Conservation (phyloP, 768 basidiomycete genomes). For the Lactarius sp. region DNA sequence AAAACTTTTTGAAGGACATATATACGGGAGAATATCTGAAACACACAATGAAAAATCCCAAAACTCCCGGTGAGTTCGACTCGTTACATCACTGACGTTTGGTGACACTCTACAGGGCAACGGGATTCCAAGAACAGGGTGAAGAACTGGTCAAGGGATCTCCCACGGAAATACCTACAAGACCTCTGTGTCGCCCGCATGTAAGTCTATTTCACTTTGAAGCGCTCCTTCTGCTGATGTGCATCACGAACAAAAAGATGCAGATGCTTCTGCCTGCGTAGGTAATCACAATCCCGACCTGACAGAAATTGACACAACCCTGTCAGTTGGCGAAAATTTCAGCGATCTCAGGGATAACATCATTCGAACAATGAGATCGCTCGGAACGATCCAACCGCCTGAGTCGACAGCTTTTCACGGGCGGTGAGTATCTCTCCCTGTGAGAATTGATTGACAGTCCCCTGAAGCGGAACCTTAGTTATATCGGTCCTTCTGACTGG, state of each 20-base stretch:
- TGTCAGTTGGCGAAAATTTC: slow-evolving; percentile 14
- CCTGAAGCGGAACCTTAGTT: not conserved
- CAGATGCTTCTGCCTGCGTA: slow-evolving; percentile 15
- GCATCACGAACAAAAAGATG: slow-evolving; percentile 4
- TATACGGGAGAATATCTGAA: slow-evolving; percentile 16
- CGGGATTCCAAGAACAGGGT: not conserved
- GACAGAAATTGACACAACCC: not conserved
- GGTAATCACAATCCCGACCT: not conserved
- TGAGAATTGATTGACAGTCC: not conserved
- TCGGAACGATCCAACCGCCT: not conserved
- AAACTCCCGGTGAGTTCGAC: not conserved
- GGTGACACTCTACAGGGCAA: not conserved
- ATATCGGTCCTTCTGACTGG: not conserved
- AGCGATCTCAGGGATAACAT: not conserved
- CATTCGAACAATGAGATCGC: not conserved
- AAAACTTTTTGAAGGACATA: slow-evolving; percentile 8
- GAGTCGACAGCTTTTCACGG: slow-evolving; percentile 4
- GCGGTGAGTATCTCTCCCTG: not conserved
- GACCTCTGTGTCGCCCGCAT: slow-evolving; percentile 14
- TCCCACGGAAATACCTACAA: slow-evolving; percentile 1
- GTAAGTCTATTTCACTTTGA: not conserved
- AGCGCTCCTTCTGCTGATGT: not conserved
- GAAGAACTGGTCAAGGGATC: not conserved
- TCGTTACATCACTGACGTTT: not conserved
- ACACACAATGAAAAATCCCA: not conserved